These are phyloP conservation scores for Trametes hirsuta DNA, from an alignment of 1,284 basidiomycete species.

Conservation along the genomic window DNA sequence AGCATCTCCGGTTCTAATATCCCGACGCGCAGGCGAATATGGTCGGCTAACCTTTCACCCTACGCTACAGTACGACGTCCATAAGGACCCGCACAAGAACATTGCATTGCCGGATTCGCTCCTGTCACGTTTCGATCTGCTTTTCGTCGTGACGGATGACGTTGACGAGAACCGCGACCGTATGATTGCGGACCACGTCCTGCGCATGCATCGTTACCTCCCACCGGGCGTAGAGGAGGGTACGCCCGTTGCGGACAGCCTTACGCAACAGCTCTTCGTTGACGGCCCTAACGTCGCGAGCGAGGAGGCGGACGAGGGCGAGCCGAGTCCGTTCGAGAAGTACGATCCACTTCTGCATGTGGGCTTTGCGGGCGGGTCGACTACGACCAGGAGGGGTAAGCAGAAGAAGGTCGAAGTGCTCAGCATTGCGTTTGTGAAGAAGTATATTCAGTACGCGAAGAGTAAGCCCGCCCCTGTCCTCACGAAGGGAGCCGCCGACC, in stretches of 20 bases:
- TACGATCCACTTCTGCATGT: slow-evolving; percentile 95
- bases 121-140: slow-evolving; percentile 97
- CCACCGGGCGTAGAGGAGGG: slow-evolving; percentile 97
- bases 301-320: slow-evolving; percentile 57
- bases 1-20: slow-evolving; percentile 27
- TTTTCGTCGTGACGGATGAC: slow-evolving; percentile 98
- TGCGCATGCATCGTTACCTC: slow-evolving; percentile 96
- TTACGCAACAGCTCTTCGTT: slow-evolving; percentile 86
- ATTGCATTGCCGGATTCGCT: slow-evolving; percentile 98
- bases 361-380: slow-evolving; percentile 56
- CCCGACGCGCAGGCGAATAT: background rate
- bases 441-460: slow-evolving; percentile 99
- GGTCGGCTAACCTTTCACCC: background rate
- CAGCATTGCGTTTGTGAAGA: slow-evolving; percentile 95
- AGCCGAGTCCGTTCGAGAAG: slow-evolving; percentile 91
- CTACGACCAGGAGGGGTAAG: slow-evolving; percentile 50
- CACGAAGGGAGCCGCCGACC: slow-evolving; percentile 93
- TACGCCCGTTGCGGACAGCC: slow-evolving; percentile 85
- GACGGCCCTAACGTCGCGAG: slow-evolving; percentile 70
- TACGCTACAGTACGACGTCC: slow-evolving; percentile 90
- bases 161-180: slow-evolving; percentile 95
- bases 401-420: slow-evolving; percentile 84
- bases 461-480: slow-evolving; percentile 83
- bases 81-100: slow-evolving; percentile 99
- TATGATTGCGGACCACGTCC: slow-evolving; percentile 95